phyloP scores from a whole-genome alignment of 257 asterid species.

The Solanum arcanum region DNA sequence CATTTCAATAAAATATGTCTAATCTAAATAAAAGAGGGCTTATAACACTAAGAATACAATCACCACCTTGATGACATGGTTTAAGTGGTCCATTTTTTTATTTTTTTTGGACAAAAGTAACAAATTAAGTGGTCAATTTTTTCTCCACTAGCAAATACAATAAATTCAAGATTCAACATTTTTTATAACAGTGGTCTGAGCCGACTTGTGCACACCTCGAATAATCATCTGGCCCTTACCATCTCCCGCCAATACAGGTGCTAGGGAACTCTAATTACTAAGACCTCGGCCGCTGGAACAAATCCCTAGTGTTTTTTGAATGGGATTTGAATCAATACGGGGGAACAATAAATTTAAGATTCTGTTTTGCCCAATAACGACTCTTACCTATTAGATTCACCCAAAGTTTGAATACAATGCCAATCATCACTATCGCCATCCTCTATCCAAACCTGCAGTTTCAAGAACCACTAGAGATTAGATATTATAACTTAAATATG shows the following conservation, averaged over 20 bases:
- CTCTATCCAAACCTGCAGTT: constrained; percentile 72
- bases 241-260: not conserved
- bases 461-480: not conserved
- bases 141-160: not conserved
- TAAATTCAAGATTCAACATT: not conserved
- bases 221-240: not conserved
- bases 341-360: not conserved
- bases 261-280: not conserved
- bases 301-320: not conserved
- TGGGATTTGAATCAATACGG: not conserved
- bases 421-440: constrained; percentile 63
- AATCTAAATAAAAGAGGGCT: not conserved
- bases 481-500: not conserved
- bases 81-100: not conserved
- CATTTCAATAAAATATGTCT: not conserved
- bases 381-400: constrained; percentile 50
- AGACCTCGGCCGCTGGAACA: not conserved
- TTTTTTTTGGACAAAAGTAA: no score
- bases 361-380: not conserved
- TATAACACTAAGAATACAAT: not conserved
- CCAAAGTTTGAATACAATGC: constrained; percentile 72
- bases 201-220: not conserved
- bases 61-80: not conserved
- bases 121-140: not conserved
- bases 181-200: not conserved